Evolutionary conservation across 768 basidiomycete species (phyloP), one percentile per base, ranked within the genome.

Genomic region (Lanmaoa pseudosensibilis): DNA sequence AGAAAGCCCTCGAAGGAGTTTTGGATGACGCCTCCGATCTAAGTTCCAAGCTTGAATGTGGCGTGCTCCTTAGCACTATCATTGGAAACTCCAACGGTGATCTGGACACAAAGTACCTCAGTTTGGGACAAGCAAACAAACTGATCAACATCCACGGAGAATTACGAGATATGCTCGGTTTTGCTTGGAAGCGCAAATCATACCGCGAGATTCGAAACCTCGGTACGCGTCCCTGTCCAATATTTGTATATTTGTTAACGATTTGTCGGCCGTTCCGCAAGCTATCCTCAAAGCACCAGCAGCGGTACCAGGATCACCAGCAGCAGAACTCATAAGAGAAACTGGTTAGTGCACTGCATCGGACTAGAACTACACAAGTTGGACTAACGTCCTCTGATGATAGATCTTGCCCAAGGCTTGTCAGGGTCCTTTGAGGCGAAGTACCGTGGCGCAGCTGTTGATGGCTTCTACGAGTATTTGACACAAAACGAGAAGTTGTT

Each of bases 161-260:
- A 6, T 36, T 59, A 9, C 15, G 11, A 0, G 9, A 1, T 1
- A 37, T 53, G 41, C 56, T 58, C 1, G 1, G 4, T 1, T 30
- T 43, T 2, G 58, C 58, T 8, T 58, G 58, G 55, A 10, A 11
- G n/a, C 16, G 9, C 2, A 57, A 39, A 23, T 50, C 50, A 9
- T 53, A 46, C 13, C 32, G 38, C 47, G 41, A 58, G 21, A 52
- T 58, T 46, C 56, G 56, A 34, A 59, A 49, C 47, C 58, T 57
- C 13, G 50, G 58, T 59, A 0, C 13, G 50, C 37, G 7, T 23
- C 30, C 1, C 3, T 32, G 11, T 30, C 10, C 32, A 32, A 11
- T 12, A 4, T 11, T 11, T 3, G 10, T 32, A n/a, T 27, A 27
- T 6, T 6, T 27, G 6, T 4, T 32, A 32, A 32, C 32, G 11